phyloP scores from a whole-genome alignment of 2,329 filamentous ascomycete genomes.

The Aaosphaeria pasadenensis region DNA sequence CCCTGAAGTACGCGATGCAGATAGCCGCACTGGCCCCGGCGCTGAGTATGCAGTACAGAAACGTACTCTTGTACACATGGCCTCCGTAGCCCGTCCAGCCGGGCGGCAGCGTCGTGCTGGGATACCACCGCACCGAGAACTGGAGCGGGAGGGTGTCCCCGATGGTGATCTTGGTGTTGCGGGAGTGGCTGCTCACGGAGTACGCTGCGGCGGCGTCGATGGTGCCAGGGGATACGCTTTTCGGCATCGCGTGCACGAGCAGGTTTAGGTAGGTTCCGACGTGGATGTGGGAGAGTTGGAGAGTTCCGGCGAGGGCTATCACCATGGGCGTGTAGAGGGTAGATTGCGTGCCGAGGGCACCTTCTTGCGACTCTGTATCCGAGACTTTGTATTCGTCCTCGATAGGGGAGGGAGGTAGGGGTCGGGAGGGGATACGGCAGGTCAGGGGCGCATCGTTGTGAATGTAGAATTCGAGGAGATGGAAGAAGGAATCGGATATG shows the following conservation, averaged over 20 bases:
- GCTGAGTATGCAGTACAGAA: conserved; percentile 49
- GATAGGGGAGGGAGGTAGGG: conserved; percentile 47
- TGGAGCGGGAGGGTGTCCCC: conserved; percentile 77
- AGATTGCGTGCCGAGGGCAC: conserved; percentile 31
- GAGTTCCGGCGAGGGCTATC: conserved; percentile 82
- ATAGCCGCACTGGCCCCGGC: conserved; percentile 48
- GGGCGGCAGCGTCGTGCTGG: conserved; percentile 65
- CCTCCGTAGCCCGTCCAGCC: conserved; percentile 52
- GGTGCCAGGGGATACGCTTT: conserved; percentile 59
- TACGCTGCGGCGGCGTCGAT: conserved; percentile 88
- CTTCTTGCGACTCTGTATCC: conserved; percentile 40
- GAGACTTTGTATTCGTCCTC: conserved; percentile 25
- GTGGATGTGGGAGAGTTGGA: conserved; percentile 87
- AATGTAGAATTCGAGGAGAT: conserved; percentile 93
- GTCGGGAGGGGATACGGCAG: conserved; percentile 82
- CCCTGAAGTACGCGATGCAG: conserved; percentile 55
- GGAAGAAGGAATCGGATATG: conserved; percentile 77
- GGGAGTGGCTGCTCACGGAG: conserved; percentile 63
- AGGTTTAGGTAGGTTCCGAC: conserved; percentile 88
- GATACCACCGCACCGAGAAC: conserved; percentile 86
- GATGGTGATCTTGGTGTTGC: conserved; percentile 70
- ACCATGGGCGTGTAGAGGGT: conserved; percentile 72
- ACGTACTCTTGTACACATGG: conserved; percentile 49
- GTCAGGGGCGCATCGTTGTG: conserved; percentile 92
- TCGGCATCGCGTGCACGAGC: conserved; percentile 68